Percentiles rank a stretch among this genome's conserved stretches.
phyloP scores from a whole-genome alignment of 495 filamentous ascomycete species.

The Aspergillus olivimuriae region DNA sequence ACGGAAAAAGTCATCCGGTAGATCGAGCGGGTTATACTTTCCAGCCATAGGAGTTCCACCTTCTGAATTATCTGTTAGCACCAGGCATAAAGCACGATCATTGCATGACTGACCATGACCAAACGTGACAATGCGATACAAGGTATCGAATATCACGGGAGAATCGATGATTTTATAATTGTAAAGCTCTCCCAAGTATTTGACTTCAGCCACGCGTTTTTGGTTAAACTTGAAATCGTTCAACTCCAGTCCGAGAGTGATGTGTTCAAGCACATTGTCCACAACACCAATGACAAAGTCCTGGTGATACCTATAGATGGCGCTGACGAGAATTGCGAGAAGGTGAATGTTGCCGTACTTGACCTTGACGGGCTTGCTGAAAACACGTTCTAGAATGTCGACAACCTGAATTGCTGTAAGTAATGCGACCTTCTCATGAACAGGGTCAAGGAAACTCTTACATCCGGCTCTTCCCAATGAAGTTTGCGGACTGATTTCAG shows the following conservation, averaged over 20 bases:
- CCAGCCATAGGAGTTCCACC: conserved; percentile 77
- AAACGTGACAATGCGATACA: conserved; percentile 91
- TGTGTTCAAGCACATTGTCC: conserved; percentile 83
- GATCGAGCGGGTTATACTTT: conserved; percentile 65
- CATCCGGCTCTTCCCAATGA: conserved; percentile 92
- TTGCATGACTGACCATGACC: conserved; percentile 74
- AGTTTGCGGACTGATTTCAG: conserved; percentile 90
- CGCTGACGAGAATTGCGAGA: conserved; percentile 83
- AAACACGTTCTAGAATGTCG: conserved; percentile 78
- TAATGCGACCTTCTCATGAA: too few species aligned
- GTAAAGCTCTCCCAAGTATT: conserved; percentile 95
- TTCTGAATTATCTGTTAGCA: conserved; percentile 28
- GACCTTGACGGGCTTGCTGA: conserved; percentile 92
- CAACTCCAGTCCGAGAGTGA: conserved; percentile 81
- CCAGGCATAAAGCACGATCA: background rate
- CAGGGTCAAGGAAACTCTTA: too few species aligned
- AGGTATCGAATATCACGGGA: conserved; percentile 86
- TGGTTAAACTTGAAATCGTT: conserved; percentile 99
- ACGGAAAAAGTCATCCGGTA: conserved; percentile 93
- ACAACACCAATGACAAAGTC: conserved; percentile 83
- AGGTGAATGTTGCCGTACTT: conserved; percentile 97
- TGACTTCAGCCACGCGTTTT: conserved; percentile 89
- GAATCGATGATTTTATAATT: conserved; percentile 98
- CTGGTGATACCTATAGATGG: conserved; percentile 84
- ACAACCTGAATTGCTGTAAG: conserved; percentile 67